phyloP scores from a whole-genome alignment of 2,329 filamentous ascomycete species.

The Microdochium nivale region DNA sequence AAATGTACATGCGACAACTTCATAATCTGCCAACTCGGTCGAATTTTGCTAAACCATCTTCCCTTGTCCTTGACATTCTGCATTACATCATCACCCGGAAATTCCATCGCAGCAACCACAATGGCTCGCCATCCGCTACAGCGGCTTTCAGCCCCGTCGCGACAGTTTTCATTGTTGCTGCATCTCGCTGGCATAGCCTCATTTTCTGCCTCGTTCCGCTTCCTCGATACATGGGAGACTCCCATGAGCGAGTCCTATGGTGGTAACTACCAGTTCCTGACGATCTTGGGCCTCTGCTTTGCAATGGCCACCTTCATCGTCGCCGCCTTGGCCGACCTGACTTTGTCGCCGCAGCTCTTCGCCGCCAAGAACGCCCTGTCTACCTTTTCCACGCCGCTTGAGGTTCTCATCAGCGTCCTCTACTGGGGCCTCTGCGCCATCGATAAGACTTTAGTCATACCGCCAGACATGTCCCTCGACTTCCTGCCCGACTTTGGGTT shows the following conservation, averaged over 20 bases:
- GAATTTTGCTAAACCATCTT: too few relatives aligned
- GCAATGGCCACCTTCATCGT: slow-evolving; percentile 51
- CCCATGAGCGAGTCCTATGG: slow-evolving; percentile 52
- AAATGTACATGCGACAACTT: too few relatives aligned
- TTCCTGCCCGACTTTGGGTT: slow-evolving; percentile 54
- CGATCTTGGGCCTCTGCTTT: slow-evolving; percentile 60
- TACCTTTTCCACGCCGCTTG: slow-evolving; percentile 58
- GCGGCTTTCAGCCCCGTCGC: slow-evolving; percentile 56
- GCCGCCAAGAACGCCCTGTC: slow-evolving; percentile 58
- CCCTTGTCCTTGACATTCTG: too few relatives aligned
- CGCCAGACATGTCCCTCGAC: slow-evolving; percentile 46
- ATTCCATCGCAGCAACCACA: too few relatives aligned
- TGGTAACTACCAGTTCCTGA: slow-evolving; percentile 63
- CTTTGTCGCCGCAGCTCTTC: slow-evolving; percentile 50
- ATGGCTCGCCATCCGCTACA: slow-evolving; percentile 54
- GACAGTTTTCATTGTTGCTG: slow-evolving; percentile 51
- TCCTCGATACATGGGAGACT: slow-evolving; percentile 39
- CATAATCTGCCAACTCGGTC: too few relatives aligned
- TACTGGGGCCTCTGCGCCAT: slow-evolving; percentile 63
- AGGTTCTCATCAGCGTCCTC: slow-evolving; percentile 60
- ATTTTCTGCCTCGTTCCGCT: slow-evolving; percentile 45
- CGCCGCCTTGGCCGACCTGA: slow-evolving; percentile 57
- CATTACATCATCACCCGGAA: too few relatives aligned
- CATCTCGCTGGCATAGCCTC: slow-evolving; percentile 47
- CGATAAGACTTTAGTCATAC: slow-evolving; percentile 42